These are phyloP conservation scores for Saccharomycopsis javanensis DNA, from an alignment of 805 yeast genomes.

Conservation along the genomic window DNA sequence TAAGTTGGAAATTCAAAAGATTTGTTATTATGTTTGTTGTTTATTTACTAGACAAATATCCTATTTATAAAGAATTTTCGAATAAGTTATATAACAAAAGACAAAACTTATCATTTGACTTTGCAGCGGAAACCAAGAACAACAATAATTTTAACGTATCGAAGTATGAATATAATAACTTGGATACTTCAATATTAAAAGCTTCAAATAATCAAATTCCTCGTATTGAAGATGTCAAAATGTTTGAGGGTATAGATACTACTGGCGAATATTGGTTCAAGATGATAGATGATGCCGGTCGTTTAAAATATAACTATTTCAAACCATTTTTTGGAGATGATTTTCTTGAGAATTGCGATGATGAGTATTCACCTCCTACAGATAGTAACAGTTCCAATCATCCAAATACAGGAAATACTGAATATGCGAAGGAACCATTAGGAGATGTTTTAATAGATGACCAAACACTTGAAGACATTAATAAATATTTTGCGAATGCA, in stretches of 20 bases:
- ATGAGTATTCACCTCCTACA: background rate
- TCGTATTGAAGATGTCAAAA: background rate
- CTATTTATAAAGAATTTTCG: conserved; percentile 18
- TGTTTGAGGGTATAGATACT: background rate
- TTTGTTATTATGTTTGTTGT: conserved; percentile 22
- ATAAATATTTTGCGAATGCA: background rate
- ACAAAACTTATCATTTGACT: background rate
- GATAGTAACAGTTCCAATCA: background rate
- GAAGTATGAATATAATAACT: background rate
- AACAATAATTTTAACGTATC: background rate
- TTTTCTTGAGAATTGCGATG: background rate
- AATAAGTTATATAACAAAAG: conserved; percentile 7
- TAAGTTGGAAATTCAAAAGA: conserved; percentile 25
- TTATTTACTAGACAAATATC: conserved; percentile 16
- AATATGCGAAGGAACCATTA: background rate
- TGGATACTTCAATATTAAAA: background rate
- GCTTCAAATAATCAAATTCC: background rate
- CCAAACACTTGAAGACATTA: background rate
- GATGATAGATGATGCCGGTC: conserved; percentile 22
- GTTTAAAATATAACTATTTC: conserved; percentile 25
- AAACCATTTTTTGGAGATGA: conserved; percentile 20
- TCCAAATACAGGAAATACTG: background rate
- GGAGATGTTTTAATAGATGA: background rate
- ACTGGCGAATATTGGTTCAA: conserved; percentile 20
- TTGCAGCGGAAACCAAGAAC: background rate